Base-by-base conservation (phyloP, 495 filamentous ascomycete species). In the Penicillium simplicissimum region DNA sequence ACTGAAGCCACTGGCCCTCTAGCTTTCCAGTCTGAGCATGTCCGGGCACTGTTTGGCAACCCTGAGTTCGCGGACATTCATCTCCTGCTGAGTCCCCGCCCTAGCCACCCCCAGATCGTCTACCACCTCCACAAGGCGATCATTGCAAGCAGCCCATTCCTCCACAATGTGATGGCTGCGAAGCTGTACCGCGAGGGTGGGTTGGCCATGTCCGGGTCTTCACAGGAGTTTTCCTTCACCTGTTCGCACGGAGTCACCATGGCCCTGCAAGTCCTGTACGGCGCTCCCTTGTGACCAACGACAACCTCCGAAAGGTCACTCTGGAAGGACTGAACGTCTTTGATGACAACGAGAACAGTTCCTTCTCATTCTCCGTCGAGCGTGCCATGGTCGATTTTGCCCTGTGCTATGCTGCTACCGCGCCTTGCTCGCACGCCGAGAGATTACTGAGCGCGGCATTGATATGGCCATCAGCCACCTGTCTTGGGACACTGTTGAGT, bases 401-500 rank as follows among this genome's bases (percentile, higher is more conserved):
- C 11, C 34, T 76, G 10, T 73, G 65, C 57, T 76, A 77, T 60
- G 73, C 68, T 11, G 55, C 66, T 0, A 63, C 66, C 1, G 74
- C 0, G 70, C 68, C 0, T 77, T 76, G 52, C 66, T 79, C 15
- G 61, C 62, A 4, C 25, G 59, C 19, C 28, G 31, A 7, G 59
- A 62, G 1, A 43, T 77, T 45, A 59, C 66, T 7, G 56, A 71
- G n/a, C 57, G 59, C 0, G 76, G 71, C 0, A 70, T 77, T n/a
- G 47, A 61, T 0, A 55, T 77, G 28, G 68, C 64, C 5, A 8
- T 70, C 3, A 63, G 59, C 4, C 47, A 71, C 1, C 49, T 77
- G 3, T 54, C 59, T 34, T 74, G 67, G 70, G 66, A 69, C 1
- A 79, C 64, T 13, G 48, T 73, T 36, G 74, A 76, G 49, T 33